Evolutionary conservation across 768 basidiomycete species (phyloP).

Genomic region (Kwoniella botswanensis): DNA sequence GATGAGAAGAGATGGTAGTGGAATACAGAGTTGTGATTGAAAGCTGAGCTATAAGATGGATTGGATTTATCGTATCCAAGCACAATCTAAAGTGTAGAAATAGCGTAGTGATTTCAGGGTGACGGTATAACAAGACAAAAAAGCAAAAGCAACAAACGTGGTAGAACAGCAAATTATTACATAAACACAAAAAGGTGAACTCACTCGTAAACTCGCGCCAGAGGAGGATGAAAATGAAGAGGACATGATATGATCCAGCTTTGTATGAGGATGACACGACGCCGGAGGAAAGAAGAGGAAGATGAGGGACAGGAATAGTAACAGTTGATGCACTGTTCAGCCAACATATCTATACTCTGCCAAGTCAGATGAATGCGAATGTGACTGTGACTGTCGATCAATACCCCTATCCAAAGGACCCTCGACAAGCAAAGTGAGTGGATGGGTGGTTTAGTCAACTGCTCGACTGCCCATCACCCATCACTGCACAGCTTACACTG

Average conservation of each 20-base stretch:
- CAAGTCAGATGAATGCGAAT: not conserved
- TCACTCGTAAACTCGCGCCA: not conserved
- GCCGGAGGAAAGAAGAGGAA: not conserved
- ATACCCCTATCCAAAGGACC: no score
- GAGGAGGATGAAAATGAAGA: not conserved
- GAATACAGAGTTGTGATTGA: no score
- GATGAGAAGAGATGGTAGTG: no score
- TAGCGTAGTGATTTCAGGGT: not conserved
- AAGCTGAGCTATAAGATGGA: not conserved
- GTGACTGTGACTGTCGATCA: no score
- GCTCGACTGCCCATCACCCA: no score
- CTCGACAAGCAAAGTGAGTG: no score
- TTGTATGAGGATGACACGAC: not conserved
- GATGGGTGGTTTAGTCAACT: no score
- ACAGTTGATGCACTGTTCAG: not conserved
- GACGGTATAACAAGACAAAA: not conserved
- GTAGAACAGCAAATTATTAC: not conserved
- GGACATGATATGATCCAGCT: not conserved
- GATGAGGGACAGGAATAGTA: not conserved
- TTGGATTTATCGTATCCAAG: not conserved
- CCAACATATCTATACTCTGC: not conserved
- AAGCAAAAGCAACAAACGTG: not conserved
- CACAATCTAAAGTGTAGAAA: not conserved
- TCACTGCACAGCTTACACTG: no score
- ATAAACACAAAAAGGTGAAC: not conserved